These are phyloP conservation scores for Austroboletus eburneus DNA, from an alignment of 768 basidiomycete species.

Conservation along the genomic window DNA sequence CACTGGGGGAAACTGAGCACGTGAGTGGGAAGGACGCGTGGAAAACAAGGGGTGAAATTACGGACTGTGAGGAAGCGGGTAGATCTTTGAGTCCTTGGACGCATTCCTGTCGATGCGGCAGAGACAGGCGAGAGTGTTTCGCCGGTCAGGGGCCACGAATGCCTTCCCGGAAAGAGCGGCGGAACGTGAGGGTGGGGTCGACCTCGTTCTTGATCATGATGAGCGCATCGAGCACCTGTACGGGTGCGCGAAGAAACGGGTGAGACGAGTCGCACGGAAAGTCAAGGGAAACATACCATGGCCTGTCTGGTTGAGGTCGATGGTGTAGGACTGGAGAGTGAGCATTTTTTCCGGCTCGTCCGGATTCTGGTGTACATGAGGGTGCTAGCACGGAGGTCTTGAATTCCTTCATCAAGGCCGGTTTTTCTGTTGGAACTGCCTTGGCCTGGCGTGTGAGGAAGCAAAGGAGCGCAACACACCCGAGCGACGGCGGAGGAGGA, in stretches of 20 bases:
- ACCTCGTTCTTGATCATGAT: constrained; percentile 99
- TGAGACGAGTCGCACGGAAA: constrained; percentile 4
- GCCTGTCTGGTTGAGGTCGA: constrained; percentile 95
- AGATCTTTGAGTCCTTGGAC: constrained; percentile 80
- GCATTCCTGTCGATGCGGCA: constrained; percentile 86
- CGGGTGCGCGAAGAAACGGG: neutral
- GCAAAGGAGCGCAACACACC: too few relatives aligned
- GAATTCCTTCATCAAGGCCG: too few relatives aligned
- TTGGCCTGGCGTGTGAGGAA: too few relatives aligned
- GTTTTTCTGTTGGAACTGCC: too few relatives aligned
- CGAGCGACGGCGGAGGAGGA: too few relatives aligned
- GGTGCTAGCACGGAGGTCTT: too few relatives aligned
- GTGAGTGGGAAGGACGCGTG: too few relatives aligned
- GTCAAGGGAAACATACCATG: constrained; percentile 53
- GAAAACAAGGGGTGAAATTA: constrained; percentile 10
- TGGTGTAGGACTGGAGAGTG: constrained; percentile 80
- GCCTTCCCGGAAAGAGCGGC: too few relatives aligned
- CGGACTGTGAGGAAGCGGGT: constrained; percentile 96
- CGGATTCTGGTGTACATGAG: constrained; percentile 60
- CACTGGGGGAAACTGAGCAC: constrained; percentile 48
- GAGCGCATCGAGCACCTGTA: constrained; percentile 78
- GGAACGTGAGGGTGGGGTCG: too few relatives aligned
- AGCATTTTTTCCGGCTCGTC: constrained; percentile 93
- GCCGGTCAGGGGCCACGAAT: constrained; percentile 96
- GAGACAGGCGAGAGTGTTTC: constrained; percentile 96